phyloP scores from a whole-genome alignment of 768 basidiomycete genomes.

The Dioszegia crocea region DNA sequence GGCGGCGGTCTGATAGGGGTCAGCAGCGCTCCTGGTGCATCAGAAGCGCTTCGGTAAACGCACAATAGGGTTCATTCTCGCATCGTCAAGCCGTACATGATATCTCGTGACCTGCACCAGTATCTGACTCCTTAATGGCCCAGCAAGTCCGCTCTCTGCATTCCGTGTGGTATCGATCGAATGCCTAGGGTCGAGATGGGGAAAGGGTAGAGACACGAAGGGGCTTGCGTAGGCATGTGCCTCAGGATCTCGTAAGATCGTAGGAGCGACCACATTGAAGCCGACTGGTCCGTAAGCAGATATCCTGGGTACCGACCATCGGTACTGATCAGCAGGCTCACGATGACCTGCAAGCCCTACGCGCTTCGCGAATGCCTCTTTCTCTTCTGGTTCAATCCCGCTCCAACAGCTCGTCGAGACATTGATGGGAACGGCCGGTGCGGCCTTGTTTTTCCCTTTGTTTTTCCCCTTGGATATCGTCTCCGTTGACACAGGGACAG shows the following conservation, averaged over 20 bases:
- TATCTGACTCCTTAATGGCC: conserved; percentile 8
- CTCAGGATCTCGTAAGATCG: conserved; percentile 27
- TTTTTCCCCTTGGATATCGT: conserved; percentile 18
- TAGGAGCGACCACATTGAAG: conserved; percentile 37
- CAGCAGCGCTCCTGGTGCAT: not conserved
- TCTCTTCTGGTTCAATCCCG: conserved; percentile 24
- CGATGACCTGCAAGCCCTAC: conserved; percentile 36
- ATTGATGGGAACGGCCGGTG: not conserved
- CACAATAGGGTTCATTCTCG: conserved; percentile 39
- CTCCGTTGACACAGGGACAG: conserved; percentile 11
- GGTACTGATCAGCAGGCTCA: conserved; percentile 12
- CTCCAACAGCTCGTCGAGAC: conserved; percentile 29
- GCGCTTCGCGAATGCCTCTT: conserved; percentile 22
- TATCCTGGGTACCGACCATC: not conserved
- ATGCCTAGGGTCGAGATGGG: conserved; percentile 35
- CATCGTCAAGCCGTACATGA: conserved; percentile 45
- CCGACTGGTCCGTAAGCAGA: conserved; percentile 34
- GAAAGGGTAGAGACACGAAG: conserved; percentile 36
- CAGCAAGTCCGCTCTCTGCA: conserved; percentile 2
- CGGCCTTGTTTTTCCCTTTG: conserved; percentile 33
- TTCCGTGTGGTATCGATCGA: not conserved
- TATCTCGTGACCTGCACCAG: conserved; percentile 44
- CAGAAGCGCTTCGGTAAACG: conserved; percentile 4
- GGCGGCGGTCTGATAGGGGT: conserved; percentile 19
- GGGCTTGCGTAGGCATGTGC: conserved; percentile 28